Conservation (phyloP, 352 stramenopile genomes). For the Phytophthora kernoviae region DNA sequence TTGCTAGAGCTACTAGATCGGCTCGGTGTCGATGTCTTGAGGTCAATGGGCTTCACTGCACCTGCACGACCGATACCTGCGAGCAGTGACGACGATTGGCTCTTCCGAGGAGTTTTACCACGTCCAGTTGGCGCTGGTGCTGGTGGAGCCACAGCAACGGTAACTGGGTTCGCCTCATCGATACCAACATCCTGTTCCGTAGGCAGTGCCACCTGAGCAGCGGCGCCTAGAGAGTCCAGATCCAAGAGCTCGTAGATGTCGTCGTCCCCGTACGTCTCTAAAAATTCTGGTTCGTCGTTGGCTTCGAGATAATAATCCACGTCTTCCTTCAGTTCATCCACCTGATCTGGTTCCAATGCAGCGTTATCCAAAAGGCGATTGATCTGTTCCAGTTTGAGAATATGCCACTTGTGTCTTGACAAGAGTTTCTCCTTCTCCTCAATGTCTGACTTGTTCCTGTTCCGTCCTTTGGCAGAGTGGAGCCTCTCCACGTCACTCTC, state of each 20-base stretch:
- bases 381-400: slow-evolving; percentile 98
- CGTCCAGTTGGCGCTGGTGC: slow-evolving; percentile 14
- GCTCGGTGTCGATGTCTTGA: slow-evolving; percentile 77
- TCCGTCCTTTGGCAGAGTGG: slow-evolving; percentile 91
- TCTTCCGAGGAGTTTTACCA: slow-evolving; percentile 78
- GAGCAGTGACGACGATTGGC: slow-evolving; percentile 55
- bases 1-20: slow-evolving; percentile 53
- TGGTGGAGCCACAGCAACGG: slow-evolving; percentile 3
- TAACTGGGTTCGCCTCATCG: slow-evolving; percentile 42
- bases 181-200: slow-evolving; percentile 76
- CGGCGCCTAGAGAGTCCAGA: slow-evolving; percentile 88
- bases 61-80: slow-evolving; percentile 75
- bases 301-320: slow-evolving; percentile 98
- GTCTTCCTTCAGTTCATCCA: slow-evolving; percentile 98
- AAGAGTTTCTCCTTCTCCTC: slow-evolving; percentile 92
- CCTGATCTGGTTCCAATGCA: slow-evolving; percentile 88
- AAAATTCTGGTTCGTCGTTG: slow-evolving; percentile 93
- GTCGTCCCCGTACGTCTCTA: slow-evolving; percentile 90
- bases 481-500: slow-evolving; percentile 85
- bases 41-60: slow-evolving; percentile 77
- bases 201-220: slow-evolving; percentile 72
- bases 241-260: slow-evolving; percentile 97
- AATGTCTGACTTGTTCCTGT: slow-evolving; percentile 95
- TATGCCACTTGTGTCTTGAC: slow-evolving; percentile 95
- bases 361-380: slow-evolving; percentile 98